Evolutionary conservation across 805 yeast species (phyloP).

Genomic region (Saturnispora ahearnii): DNA sequence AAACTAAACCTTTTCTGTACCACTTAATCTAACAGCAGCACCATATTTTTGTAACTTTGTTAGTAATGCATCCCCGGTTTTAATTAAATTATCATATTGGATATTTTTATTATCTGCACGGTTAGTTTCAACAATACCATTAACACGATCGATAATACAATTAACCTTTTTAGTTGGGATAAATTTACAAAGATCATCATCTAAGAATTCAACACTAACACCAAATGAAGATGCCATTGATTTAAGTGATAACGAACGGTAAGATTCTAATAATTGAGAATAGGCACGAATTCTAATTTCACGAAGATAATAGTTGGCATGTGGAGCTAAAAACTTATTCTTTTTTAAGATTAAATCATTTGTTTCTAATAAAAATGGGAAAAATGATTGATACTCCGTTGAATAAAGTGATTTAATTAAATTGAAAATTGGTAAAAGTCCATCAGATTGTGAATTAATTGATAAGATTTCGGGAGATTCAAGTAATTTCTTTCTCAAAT

Average conservation of each 20-base stretch:
- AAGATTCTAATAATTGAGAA: constrained; percentile 87
- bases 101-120: constrained; percentile 94
- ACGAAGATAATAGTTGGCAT: constrained; percentile 75
- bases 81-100: constrained; percentile 80
- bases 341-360: constrained; percentile 63
- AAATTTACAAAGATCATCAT: constrained; percentile 77
- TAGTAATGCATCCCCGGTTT: constrained; percentile 85
- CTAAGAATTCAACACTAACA: constrained; percentile 80
- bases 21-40: constrained; percentile 92
- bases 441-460: constrained; percentile 58
- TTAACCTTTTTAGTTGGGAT: constrained; percentile 90
- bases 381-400: constrained; percentile 75
- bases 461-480: constrained; percentile 92
- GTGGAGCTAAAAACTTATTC: constrained; percentile 59
- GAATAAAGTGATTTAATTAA: constrained; percentile 81
- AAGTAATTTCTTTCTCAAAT: constrained; percentile 72
- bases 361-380: constrained; percentile 68
- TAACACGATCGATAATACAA: constrained; percentile 92
- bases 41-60: constrained; percentile 95
- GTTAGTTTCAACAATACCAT: constrained; percentile 91
- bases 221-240: constrained; percentile 94
- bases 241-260: constrained; percentile 78
- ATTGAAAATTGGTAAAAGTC: constrained; percentile 71
- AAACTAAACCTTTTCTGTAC: constrained; percentile 59
- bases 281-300: constrained; percentile 95